These are phyloP conservation scores for Globisporangium canariense DNA, from an alignment of 352 stramenopile species.

Conservation along the genomic window DNA sequence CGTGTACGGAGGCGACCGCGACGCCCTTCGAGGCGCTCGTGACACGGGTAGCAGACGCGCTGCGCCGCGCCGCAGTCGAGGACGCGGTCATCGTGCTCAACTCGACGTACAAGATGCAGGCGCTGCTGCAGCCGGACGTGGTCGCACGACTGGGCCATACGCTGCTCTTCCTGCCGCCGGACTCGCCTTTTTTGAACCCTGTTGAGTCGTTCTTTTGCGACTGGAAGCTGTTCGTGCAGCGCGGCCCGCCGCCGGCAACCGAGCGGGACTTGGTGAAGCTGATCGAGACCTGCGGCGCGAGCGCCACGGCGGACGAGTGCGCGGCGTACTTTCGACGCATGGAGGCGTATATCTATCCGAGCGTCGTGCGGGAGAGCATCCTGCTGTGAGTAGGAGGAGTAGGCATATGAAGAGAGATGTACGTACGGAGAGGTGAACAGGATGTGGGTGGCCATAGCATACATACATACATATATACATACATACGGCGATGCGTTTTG, in stretches of 20 bases:
- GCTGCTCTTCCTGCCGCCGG: conserved; percentile 1
- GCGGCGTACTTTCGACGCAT: background rate
- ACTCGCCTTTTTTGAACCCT: conserved; percentile 1
- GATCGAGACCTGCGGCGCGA: conserved; percentile 2
- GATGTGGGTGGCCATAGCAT: too few relatives aligned
- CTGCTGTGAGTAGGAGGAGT: too few relatives aligned
- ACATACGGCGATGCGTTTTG: too few relatives aligned
- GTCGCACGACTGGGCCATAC: background rate
- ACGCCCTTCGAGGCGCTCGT: conserved; percentile 1
- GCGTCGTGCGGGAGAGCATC: background rate
- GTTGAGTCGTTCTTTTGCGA: background rate
- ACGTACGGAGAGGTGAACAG: too few relatives aligned
- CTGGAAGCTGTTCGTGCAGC: background rate
- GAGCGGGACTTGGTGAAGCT: conserved; percentile 3
- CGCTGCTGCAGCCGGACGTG: background rate
- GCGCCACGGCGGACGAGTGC: background rate
- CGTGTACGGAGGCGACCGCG: background rate
- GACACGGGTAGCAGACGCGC: background rate
- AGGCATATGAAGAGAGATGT: too few relatives aligned
- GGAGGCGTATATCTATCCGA: conserved; percentile 4
- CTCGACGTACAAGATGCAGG: background rate
- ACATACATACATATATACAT: too few relatives aligned
- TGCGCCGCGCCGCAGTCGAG: background rate
- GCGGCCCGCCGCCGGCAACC: background rate
- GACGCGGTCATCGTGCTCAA: background rate